phyloP scores from a whole-genome alignment of 2,329 filamentous ascomycete genomes.

The Ascocoryne sarcoides region DNA sequence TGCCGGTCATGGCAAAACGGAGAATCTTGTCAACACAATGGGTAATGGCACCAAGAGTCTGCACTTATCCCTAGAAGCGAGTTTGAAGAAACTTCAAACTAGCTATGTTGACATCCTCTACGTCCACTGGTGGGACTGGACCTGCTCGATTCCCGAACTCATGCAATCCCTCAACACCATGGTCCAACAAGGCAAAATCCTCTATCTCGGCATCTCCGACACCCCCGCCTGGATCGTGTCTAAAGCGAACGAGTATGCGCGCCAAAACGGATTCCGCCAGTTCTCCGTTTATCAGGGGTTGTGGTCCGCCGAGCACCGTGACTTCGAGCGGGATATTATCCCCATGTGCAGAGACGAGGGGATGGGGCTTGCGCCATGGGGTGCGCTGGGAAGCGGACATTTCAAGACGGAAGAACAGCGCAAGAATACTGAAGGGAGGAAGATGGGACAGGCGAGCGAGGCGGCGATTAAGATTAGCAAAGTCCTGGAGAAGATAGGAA shows the following conservation, averaged over 20 bases:
- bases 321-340: conserved; percentile 55
- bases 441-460: conserved; percentile 33
- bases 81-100: conserved; percentile 53
- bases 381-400: conserved; percentile 40
- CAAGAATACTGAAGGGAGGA: conserved; percentile 33
- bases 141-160: conserved; percentile 54
- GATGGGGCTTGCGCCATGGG: conserved; percentile 51
- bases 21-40: conserved; percentile 37
- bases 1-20: conserved; percentile 20
- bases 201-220: conserved; percentile 60
- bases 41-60: conserved; percentile 58
- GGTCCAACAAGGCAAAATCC: conserved; percentile 51
- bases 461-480: conserved; percentile 43
- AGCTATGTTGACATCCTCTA: conserved; percentile 61
- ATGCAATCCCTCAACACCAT: conserved; percentile 60
- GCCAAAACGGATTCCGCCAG: conserved; percentile 57
- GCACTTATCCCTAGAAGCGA: conserved; percentile 44
- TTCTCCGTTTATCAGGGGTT: conserved; percentile 63
- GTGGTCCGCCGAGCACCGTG: conserved; percentile 54
- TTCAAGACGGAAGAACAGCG: conserved; percentile 41
- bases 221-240: conserved; percentile 62
- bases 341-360: conserved; percentile 49
- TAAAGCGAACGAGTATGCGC: conserved; percentile 61
- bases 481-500: conserved; percentile 50
- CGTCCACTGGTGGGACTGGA: conserved; percentile 61